These are phyloP conservation scores for Globisporangium echinulatum DNA, from an alignment of 352 stramenopile species.

Conservation along the genomic window DNA sequence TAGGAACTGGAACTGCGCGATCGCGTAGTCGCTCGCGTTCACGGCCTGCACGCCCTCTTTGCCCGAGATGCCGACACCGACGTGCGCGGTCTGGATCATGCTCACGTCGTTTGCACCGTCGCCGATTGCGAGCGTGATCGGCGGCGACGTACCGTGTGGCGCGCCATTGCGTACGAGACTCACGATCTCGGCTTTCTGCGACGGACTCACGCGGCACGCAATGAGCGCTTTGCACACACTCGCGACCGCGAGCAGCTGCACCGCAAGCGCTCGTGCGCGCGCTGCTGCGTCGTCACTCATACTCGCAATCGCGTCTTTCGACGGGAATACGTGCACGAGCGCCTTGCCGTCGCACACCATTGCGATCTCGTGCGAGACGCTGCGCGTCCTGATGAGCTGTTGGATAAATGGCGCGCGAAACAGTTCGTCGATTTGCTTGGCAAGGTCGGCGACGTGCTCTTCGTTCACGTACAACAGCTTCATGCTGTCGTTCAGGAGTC, in stretches of 20 bases:
- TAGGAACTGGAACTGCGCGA: slow-evolving; percentile 95
- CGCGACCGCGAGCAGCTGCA: slow-evolving; percentile 46
- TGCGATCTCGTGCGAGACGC: slow-evolving; percentile 39
- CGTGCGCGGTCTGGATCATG: slow-evolving; percentile 97
- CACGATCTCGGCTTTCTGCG: slow-evolving; percentile 79
- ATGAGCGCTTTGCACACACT: slow-evolving; percentile 70
- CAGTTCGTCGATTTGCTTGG: slow-evolving; percentile 40
- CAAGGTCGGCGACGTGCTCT: slow-evolving; percentile 31
- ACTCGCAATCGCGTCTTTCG: slow-evolving; percentile 33
- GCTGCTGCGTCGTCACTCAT: slow-evolving; percentile 23
- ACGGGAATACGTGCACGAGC: slow-evolving; percentile 61
- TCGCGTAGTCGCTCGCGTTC: slow-evolving; percentile 91
- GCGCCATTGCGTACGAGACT: slow-evolving; percentile 47
- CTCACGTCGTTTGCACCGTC: slow-evolving; percentile 98
- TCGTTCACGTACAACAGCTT: slow-evolving; percentile 62
- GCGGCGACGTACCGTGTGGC: slow-evolving; percentile 18
- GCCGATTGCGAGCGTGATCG: slow-evolving; percentile 93
- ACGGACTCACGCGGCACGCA: slow-evolving; percentile 77
- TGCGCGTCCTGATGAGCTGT: slow-evolving; percentile 24
- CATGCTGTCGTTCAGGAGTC: slow-evolving; percentile 62
- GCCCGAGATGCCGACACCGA: slow-evolving; percentile 96
- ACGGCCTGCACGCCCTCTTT: slow-evolving; percentile 97
- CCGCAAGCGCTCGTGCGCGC: slow-evolving; percentile 24
- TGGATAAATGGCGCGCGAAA: slow-evolving; percentile 35
- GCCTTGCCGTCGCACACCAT: slow-evolving; percentile 66